Evolutionary conservation across 371 early-diverging fungal species (phyloP).

Genomic region (Mortierella sp.): DNA sequence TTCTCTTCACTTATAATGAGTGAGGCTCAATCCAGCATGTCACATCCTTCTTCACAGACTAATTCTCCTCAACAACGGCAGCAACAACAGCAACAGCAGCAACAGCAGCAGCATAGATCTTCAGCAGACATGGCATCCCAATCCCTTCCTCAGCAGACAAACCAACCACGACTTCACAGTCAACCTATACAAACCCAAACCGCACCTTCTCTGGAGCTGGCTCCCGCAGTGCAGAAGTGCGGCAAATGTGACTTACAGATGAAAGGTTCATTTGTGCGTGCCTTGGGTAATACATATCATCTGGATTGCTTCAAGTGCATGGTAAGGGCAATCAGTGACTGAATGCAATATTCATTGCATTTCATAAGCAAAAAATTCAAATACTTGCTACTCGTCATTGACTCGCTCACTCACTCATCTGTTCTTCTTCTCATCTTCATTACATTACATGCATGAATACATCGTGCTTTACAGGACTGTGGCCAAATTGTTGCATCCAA

Average conservation of each 20-base stretch:
- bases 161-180: slow-evolving; percentile 38
- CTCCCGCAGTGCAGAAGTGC: slow-evolving; percentile 58
- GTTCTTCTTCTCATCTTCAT: neutral
- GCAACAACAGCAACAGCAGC: slow-evolving; percentile 13
- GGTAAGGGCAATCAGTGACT: slow-evolving; percentile 66
- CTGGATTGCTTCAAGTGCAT: slow-evolving; percentile 94
- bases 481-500: slow-evolving; percentile 86
- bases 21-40: slow-evolving; percentile 17
- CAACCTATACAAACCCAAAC: slow-evolving; percentile 48
- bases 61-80: slow-evolving; percentile 17
- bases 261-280: slow-evolving; percentile 91
- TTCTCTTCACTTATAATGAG: slow-evolving; percentile 20
- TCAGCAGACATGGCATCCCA: slow-evolving; percentile 36
- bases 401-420: neutral
- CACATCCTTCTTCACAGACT: slow-evolving; percentile 29
- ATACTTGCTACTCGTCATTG: neutral
- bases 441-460: neutral
- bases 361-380: neutral
- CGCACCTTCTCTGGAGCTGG: slow-evolving; percentile 41
- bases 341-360: neutral
- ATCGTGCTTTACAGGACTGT: slow-evolving; percentile 77
- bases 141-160: slow-evolving; percentile 44
- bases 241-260: slow-evolving; percentile 65
- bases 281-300: slow-evolving; percentile 89
- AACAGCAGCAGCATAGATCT: slow-evolving; percentile 21